Evolutionary conservation across 2,329 filamentous ascomycete species (phyloP).

Genomic region (Dactylella cylindrospora): DNA sequence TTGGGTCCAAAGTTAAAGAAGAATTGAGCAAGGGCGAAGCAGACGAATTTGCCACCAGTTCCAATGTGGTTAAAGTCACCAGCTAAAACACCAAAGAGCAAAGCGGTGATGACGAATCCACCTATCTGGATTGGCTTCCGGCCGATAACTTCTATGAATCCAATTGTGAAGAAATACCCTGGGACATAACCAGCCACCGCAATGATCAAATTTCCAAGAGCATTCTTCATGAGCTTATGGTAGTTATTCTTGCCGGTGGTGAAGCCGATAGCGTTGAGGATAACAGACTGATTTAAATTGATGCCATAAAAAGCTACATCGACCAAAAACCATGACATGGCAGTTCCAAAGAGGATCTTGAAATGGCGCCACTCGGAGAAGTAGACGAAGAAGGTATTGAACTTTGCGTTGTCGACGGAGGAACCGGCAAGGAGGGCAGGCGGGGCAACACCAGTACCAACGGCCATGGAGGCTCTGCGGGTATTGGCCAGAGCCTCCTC

Average conservation of each 20-base stretch:
- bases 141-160: constrained; percentile 48
- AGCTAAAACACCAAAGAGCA: constrained; percentile 26
- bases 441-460: constrained; percentile 27
- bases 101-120: constrained; percentile 20
- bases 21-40: constrained; percentile 45
- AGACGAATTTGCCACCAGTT: constrained; percentile 36
- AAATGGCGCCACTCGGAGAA: constrained; percentile 51
- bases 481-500: constrained; percentile 54
- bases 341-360: constrained; percentile 51
- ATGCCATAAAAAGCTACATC: constrained; percentile 47
- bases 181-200: constrained; percentile 49
- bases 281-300: constrained; percentile 52
- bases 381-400: constrained; percentile 50
- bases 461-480: constrained; percentile 17
- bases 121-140: constrained; percentile 74
- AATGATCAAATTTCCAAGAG: constrained; percentile 52
- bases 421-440: constrained; percentile 41
- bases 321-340: constrained; percentile 47
- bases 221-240: constrained; percentile 51
- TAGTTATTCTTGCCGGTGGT: constrained; percentile 50
- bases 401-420: constrained; percentile 26
- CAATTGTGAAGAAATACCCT: constrained; percentile 49
- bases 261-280: constrained; percentile 51
- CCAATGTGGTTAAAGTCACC: constrained; percentile 31
- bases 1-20: constrained; percentile 50